Base-by-base conservation (phyloP, 192 early-diverging fungal species). In the Phlyctochytrium bullatum region DNA sequence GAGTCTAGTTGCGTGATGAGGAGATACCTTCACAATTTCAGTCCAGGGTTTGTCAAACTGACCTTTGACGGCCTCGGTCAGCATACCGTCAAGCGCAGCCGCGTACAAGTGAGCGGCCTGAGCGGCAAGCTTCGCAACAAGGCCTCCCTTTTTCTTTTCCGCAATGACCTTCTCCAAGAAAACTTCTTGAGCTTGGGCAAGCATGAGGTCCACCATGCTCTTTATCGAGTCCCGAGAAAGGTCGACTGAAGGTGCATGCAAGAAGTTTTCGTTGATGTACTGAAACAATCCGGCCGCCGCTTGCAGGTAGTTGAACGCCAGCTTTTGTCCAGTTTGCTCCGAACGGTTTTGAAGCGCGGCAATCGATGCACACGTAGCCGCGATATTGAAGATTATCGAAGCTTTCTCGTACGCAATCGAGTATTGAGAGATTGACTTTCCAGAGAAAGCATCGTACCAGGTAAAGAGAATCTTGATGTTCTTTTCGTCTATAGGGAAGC, bases 331-430 rank as follows among this genome's bases (percentile, higher is more conserved):
- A 20, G 83, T 78, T 4, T 83, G 68, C 51, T 93, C 91, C 17
- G 81, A 87, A 10, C 92, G 83, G 63, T 90, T 89, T 75, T 92
- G 90, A 0, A 78, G 69, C 12, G 87, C 80, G n/a, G 88, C 91
- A 61, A 91, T 88, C 23, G 91, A 77, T 10, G 86, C 80, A 52
- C 78, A 78, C 56, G 77, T 80, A 16, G 92, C 89, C 0, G 92
- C 97, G 61, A 96, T 88, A 71, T 97, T 97, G 79, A 96, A 99
- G 65, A 99, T 90, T 10, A 91, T 86, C 73, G 90, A 91, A 0
- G 95, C 97, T 78, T 98, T 98, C 68, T 99, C 97, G 74, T 93
- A 99, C 1, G 97, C 97, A 65, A 97, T 83, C 6, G 97, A 95
- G 75, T 86, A 89, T 71, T 99, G 97, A 34, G 91, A 86, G 28